Evolutionary conservation across 2,329 filamentous ascomycete genomes (phyloP), one percentile per base, ranked within the genome.

Genomic region (Chaetomiaceae sp.): DNA sequence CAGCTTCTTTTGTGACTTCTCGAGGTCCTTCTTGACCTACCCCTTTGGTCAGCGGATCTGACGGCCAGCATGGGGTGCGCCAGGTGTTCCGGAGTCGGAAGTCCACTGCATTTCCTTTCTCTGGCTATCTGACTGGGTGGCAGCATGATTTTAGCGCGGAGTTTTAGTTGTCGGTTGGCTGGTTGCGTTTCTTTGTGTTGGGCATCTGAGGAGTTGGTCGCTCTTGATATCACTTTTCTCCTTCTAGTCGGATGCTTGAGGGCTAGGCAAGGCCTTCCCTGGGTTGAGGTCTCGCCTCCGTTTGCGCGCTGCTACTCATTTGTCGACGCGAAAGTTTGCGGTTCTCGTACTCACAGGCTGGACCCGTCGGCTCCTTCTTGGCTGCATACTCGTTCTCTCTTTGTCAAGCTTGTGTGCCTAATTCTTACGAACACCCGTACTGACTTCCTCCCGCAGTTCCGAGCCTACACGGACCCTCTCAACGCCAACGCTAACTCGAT

Each of bases 391-490:
- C 22, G 37, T 14, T 6, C 36, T 22, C 38, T 30, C 17, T 20
- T 22, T 30, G 17, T 4, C 34, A 14, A 7, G 7, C 35, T 37
- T 17, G n/a, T n/a, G n/a, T n/a, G n/a, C n/a, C n/a, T n/a, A n/a
- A n/a, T n/a, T n/a, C n/a, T n/a, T n/a, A n/a, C n/a, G n/a, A n/a
- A 12, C 19, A 37, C 18, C 14, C 15, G 15, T n/a, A 24, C 49
- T 49, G 49, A 32, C 27, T n/a, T 12, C 12, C n/a, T n/a, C 20
- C 34, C 26, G 17, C 47, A 81, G 78, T 81, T 81, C 60, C 78
- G 76, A 52, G 70, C 75, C 14, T 80, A 79, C 55, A 77, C 75
- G 30, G 76, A 79, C 56, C 69, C 74, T 12, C 61, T 77, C 42
- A 77, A 73, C 60, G 66, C 65, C 10, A 71, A 66, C 47, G 64